These are phyloP conservation scores for Cadophora sp. DNA, from an alignment of 2,329 filamentous ascomycete species.

Conservation along the genomic window DNA sequence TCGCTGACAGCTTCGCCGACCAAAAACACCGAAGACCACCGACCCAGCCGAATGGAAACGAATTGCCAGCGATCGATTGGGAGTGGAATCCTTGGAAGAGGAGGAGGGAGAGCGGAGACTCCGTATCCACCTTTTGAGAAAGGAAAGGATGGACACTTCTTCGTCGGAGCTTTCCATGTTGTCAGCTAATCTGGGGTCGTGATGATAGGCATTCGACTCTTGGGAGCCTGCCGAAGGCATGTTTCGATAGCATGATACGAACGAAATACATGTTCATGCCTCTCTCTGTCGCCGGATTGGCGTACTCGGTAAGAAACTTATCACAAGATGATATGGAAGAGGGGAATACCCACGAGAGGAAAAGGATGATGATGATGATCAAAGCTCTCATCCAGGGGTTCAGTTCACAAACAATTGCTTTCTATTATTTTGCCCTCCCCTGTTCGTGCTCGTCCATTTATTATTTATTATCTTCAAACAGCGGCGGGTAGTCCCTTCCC, in stretches of 20 bases:
- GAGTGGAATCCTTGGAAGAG: neutral
- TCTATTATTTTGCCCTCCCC: neutral
- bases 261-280: neutral
- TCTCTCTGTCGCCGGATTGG: neutral
- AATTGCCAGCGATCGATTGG: slow-evolving; percentile 5
- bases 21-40: neutral
- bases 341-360: neutral
- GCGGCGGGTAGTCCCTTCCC: neutral
- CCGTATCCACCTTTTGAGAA: neutral
- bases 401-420: neutral
- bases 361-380: neutral
- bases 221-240: neutral
- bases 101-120: neutral
- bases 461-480: neutral
- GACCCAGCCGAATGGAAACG: slow-evolving; percentile 14
- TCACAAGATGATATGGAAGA: neutral
- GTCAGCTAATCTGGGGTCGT: neutral
- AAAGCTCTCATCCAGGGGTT: neutral
- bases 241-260: slow-evolving; percentile 5
- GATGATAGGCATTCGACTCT: neutral
- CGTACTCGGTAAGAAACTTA: slow-evolving; percentile 3
- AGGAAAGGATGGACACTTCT: neutral
- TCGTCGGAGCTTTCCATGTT: neutral
- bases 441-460: neutral
- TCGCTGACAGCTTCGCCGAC: slow-evolving; percentile 8